phyloP scores from a whole-genome alignment of 2,329 filamentous ascomycete species.

The Fusarium robinianum region DNA sequence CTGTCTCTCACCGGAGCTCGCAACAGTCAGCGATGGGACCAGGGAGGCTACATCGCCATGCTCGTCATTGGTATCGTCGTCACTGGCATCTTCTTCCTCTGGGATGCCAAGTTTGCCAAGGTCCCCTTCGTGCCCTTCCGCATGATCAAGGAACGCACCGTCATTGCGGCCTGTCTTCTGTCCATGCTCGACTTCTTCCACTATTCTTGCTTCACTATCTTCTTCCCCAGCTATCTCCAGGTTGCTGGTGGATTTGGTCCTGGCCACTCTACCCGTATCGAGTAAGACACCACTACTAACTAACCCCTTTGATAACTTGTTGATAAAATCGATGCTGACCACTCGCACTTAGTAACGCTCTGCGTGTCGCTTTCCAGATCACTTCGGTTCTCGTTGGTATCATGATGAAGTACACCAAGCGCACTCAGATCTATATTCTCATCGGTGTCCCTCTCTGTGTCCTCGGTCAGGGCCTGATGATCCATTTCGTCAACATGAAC shows the following conservation, averaged over 20 bases:
- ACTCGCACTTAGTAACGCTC: constrained; percentile 33
- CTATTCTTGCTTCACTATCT: constrained; percentile 46
- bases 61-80: constrained; percentile 37
- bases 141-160: constrained; percentile 46
- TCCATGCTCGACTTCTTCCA: constrained; percentile 45
- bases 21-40: constrained; percentile 40
- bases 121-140: constrained; percentile 46
- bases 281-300: too few species aligned
- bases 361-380: constrained; percentile 45
- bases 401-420: constrained; percentile 44
- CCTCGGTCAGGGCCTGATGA: constrained; percentile 42
- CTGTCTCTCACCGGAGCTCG: constrained; percentile 44
- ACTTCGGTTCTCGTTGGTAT: constrained; percentile 42
- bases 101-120: constrained; percentile 44
- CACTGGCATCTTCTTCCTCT: constrained; percentile 38
- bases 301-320: neutral
- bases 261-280: constrained; percentile 44
- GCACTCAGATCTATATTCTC: constrained; percentile 39
- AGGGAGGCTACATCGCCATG: constrained; percentile 44
- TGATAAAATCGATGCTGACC: neutral
- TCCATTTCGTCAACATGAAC: constrained; percentile 38
- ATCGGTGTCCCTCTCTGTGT: constrained; percentile 40
- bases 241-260: constrained; percentile 44
- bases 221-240: constrained; percentile 48
- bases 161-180: constrained; percentile 45